Base-by-base conservation (phyloP, 768 basidiomycete genomes). In the Tricholomella constricta region DNA sequence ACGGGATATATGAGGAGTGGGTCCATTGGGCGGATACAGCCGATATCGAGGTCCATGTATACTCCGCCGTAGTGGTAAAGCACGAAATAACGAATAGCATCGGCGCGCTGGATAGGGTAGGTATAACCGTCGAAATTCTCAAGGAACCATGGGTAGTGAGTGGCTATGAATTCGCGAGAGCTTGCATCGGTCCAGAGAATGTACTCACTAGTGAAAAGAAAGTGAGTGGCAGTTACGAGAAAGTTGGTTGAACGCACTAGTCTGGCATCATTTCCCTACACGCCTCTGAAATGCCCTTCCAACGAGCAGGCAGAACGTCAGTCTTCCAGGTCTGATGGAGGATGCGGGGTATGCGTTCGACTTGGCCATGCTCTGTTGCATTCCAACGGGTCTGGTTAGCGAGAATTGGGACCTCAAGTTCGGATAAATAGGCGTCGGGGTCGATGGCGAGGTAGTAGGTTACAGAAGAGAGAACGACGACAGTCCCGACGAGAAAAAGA, bases 251-350 rank as follows among this genome's bases (percentile, higher is more conserved):
- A 50, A 83, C 94, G 63, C 68, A 97, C 95, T 97, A 99, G 79
- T 97, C 94, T 6, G 91, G 82, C 86, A 95, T 94, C 79, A 97
- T 86, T 62, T 89, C 84, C 52, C 87, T 81, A 74, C 97, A 98
- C 25, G 78, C 85, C 67, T 91, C 80, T 23, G 94, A 94, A 40
- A 94, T 79, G 35, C 72, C 75, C 55, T 81, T 80, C 95, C 95
- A 99, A 55, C 82, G 80, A 38, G 76, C 71, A 2, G 97, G 97
- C 20, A 99, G 77, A 0, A 81, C 82, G 49, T 95, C 88, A 9
- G 89, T 85, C 78, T 95, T 97, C 97, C 97, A 99, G 20, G 97
- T 98, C 81, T 98, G 96, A 71, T 99, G 97, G 43, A 99, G 82
- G 52, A 99, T 91, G 45, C 92, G 82, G 3, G 95, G 97, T 32